These are phyloP conservation scores for Mycosphaerella arachidis DNA, from an alignment of 2,329 filamentous ascomycete genomes.

Conservation along the genomic window DNA sequence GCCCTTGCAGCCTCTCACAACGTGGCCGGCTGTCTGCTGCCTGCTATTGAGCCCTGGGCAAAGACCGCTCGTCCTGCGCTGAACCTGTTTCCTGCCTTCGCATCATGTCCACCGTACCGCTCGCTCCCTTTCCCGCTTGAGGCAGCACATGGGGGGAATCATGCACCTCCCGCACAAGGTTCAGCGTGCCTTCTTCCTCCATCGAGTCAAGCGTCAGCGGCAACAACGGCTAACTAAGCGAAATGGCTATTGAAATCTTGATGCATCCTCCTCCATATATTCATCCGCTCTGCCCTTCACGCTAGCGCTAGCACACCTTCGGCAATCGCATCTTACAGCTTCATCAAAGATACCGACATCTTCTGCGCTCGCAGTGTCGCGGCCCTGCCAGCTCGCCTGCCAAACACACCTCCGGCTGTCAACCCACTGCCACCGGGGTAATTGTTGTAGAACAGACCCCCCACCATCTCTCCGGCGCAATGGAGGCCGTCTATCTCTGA, in stretches of 20 bases:
- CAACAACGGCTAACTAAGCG: neutral
- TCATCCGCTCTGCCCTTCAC: no score
- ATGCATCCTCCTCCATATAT: neutral
- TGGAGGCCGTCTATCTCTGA: slow-evolving; percentile 53
- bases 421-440: slow-evolving; percentile 61
- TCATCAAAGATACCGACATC: neutral
- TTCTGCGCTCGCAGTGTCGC: slow-evolving; percentile 23
- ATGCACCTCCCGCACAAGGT: neutral
- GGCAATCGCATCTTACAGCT: neutral
- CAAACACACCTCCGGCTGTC: slow-evolving; percentile 56
- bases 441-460: slow-evolving; percentile 59
- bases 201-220: neutral
- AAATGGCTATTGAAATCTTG: neutral
- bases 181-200: neutral
- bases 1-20: neutral
- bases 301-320: neutral
- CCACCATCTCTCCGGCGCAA: slow-evolving; percentile 63
- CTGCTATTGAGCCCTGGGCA: neutral
- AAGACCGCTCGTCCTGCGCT: neutral
- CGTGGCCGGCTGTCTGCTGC: neutral
- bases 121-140: neutral
- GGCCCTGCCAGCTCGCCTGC: slow-evolving; percentile 39
- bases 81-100: neutral
- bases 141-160: neutral
- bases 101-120: neutral